These are phyloP conservation scores for Penicillium ucsense DNA, from an alignment of 495 filamentous ascomycete genomes.

Conservation along the genomic window DNA sequence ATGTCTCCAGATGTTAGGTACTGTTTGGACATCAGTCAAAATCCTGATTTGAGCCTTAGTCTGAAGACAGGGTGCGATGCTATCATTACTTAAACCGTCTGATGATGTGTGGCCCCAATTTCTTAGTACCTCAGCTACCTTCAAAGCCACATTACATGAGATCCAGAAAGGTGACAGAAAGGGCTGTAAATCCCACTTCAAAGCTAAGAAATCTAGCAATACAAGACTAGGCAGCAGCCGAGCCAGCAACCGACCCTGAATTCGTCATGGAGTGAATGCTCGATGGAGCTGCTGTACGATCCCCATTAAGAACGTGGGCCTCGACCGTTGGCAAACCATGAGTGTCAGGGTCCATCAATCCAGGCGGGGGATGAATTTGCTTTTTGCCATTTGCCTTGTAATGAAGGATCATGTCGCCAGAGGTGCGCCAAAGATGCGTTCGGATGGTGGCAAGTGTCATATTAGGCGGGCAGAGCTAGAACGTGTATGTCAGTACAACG, in stretches of 20 bases:
- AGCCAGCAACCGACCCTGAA: slow-evolving; percentile 24
- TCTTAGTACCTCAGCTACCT: too few species aligned
- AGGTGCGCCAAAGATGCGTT: slow-evolving; percentile 83
- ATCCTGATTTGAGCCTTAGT: too few species aligned
- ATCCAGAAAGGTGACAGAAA: too few species aligned
- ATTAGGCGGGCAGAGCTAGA: slow-evolving; percentile 50
- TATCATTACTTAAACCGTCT: too few species aligned
- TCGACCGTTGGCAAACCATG: slow-evolving; percentile 6
- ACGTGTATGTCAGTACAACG: slow-evolving; percentile 5
- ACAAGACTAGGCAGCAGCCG: slow-evolving; percentile 15
- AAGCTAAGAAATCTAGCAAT: neutral
- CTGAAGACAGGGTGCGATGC: too few species aligned
- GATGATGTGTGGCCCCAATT: too few species aligned
- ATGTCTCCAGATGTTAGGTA: too few species aligned
- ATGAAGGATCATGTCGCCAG: slow-evolving; percentile 77
- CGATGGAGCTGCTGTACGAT: slow-evolving; percentile 16
- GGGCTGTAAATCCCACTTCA: too few species aligned
- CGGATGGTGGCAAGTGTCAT: slow-evolving; percentile 91
- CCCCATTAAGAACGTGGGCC: slow-evolving; percentile 10
- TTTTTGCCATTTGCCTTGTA: slow-evolving; percentile 87
- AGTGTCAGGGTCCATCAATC: slow-evolving; percentile 10
- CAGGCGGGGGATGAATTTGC: slow-evolving; percentile 22
- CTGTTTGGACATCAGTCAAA: too few species aligned
- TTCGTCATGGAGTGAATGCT: slow-evolving; percentile 31
- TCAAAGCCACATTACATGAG: too few species aligned